These are phyloP conservation scores for Discostella pseudostelligera DNA, from an alignment of 108 stramenopile species.

Conservation along the genomic window DNA sequence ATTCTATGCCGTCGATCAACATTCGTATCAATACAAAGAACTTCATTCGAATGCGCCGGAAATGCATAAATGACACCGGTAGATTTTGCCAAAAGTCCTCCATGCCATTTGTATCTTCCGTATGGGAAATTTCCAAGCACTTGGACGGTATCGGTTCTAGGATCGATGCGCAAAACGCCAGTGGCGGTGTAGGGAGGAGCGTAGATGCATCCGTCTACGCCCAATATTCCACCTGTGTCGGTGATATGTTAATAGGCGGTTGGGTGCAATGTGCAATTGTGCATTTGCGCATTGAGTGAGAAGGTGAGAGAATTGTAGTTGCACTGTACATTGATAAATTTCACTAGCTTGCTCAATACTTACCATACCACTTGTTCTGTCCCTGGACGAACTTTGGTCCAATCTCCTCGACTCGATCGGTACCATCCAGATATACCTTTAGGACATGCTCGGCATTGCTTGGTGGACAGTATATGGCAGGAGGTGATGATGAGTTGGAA, in stretches of 20 bases:
- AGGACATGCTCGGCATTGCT: slow-evolving; percentile 76
- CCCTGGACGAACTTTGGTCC: slow-evolving; percentile 22
- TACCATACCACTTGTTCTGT: slow-evolving; percentile 83
- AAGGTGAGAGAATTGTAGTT: no score
- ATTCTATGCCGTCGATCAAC: background rate
- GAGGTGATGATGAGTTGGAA: background rate
- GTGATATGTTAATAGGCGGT: no score
- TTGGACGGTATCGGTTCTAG: slow-evolving; percentile 27
- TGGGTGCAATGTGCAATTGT: no score
- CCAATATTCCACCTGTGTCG: slow-evolving; percentile 30
- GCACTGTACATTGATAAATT: no score
- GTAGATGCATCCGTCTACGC: slow-evolving; percentile 46
- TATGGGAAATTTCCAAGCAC: slow-evolving; percentile 30
- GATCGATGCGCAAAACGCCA: slow-evolving; percentile 40
- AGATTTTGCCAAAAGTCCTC: slow-evolving; percentile 45
- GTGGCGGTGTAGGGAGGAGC: slow-evolving; percentile 40
- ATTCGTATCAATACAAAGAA: slow-evolving; percentile 49
- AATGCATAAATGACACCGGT: slow-evolving; percentile 46
- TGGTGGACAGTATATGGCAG: slow-evolving; percentile 76
- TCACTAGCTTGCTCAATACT: background rate
- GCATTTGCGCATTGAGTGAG: no score
- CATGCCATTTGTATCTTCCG: slow-evolving; percentile 47
- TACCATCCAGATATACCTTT: slow-evolving; percentile 60
- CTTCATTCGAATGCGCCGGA: slow-evolving; percentile 40
- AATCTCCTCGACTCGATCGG: slow-evolving; percentile 33